Conservation (phyloP, 371 early-diverging fungal species). For the Ecytonucleospora hepatopenaei region DNA sequence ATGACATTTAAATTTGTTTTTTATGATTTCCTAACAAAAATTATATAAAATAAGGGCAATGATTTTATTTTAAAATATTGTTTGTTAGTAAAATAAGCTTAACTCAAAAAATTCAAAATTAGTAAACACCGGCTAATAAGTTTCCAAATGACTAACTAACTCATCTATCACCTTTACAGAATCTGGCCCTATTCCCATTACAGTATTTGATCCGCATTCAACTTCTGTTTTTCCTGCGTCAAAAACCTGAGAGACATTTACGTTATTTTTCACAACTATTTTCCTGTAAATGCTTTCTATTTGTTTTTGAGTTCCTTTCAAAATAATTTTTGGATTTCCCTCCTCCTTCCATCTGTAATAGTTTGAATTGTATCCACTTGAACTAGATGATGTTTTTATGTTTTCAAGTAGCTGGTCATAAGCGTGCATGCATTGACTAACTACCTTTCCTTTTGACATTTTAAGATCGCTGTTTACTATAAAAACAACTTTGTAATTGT, state of each 20-base stretch:
- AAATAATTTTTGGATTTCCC: constrained; percentile 44
- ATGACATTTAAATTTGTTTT: no score
- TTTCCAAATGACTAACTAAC: no score
- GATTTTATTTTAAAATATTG: no score
- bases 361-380: not conserved
- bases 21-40: no score
- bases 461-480: constrained; percentile 48
- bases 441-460: constrained; percentile 55
- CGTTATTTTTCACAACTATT: not conserved
- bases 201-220: constrained; percentile 78
- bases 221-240: constrained; percentile 96
- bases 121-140: no score
- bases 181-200: constrained; percentile 80
- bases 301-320: constrained; percentile 38
- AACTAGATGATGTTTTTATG: not conserved
- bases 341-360: constrained; percentile 33
- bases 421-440: constrained; percentile 53
- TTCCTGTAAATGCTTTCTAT: constrained; percentile 23
- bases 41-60: no score
- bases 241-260: constrained; percentile 26
- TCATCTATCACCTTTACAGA: not conserved
- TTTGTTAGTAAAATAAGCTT: no score
- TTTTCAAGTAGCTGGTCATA: constrained; percentile 20
- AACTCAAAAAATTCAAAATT: no score
- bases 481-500: constrained; percentile 13